phyloP scores from a whole-genome alignment of 2,329 filamentous ascomycete genomes.

The Colletotrichum shisoi region DNA sequence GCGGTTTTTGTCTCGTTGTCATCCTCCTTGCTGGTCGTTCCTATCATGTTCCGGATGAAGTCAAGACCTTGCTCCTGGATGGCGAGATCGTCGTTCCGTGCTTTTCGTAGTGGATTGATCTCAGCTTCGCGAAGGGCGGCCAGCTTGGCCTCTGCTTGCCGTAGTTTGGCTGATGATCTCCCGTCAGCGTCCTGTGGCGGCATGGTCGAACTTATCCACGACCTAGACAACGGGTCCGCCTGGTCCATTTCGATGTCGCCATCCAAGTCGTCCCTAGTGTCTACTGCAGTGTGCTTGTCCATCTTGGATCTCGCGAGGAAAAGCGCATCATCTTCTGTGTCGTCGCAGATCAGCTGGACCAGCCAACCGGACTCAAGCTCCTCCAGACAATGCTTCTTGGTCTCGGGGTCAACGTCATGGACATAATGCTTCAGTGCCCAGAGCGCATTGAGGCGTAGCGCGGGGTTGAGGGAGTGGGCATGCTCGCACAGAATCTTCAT shows the following conservation, averaged over 20 bases:
- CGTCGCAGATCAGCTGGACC: slow-evolving; percentile 75
- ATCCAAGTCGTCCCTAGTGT: slow-evolving; percentile 56
- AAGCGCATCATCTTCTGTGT: slow-evolving; percentile 63
- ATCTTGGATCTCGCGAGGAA: slow-evolving; percentile 50
- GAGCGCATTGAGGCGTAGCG: slow-evolving; percentile 81
- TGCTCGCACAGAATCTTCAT: slow-evolving; percentile 82
- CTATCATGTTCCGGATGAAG: slow-evolving; percentile 88
- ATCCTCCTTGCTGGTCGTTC: slow-evolving; percentile 53
- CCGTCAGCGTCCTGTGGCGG: slow-evolving; percentile 36
- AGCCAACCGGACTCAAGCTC: slow-evolving; percentile 82
- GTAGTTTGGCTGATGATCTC: slow-evolving; percentile 53
- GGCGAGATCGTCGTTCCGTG: slow-evolving; percentile 78
- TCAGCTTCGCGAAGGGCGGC: slow-evolving; percentile 69
- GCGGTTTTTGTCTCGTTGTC: slow-evolving; percentile 55
- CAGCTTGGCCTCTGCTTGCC: slow-evolving; percentile 60
- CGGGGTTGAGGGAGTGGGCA: slow-evolving; percentile 80
- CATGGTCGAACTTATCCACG: slow-evolving; percentile 38
- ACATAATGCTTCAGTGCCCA: slow-evolving; percentile 96
- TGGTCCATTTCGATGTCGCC: slow-evolving; percentile 67
- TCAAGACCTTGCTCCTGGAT: slow-evolving; percentile 92
- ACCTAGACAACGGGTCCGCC: slow-evolving; percentile 53
- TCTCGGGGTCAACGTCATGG: slow-evolving; percentile 71
- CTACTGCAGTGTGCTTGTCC: slow-evolving; percentile 42
- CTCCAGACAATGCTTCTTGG: slow-evolving; percentile 80
- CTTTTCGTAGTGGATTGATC: slow-evolving; percentile 70